These are phyloP conservation scores for Fraxinus floribunda DNA, from an alignment of 305 asterid species.

Conservation along the genomic window DNA sequence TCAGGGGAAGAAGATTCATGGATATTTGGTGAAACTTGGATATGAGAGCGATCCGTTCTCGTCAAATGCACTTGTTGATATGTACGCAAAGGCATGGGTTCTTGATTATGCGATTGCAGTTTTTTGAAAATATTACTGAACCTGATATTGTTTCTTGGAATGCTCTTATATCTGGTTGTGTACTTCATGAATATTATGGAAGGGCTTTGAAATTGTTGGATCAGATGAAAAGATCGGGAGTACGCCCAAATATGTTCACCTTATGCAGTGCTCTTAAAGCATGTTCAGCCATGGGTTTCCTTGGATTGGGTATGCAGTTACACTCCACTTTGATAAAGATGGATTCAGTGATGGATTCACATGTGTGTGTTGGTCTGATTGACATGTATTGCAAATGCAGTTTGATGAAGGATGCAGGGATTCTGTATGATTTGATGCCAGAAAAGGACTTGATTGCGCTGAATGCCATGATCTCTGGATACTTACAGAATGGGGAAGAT, in stretches of 20 bases:
- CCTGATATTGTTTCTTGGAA: conserved; percentile 91
- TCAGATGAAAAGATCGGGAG: conserved; percentile 59
- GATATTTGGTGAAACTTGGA: conserved; percentile 70
- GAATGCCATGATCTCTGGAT: conserved; percentile 77
- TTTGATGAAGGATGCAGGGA: conserved; percentile 44
- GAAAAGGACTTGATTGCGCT: conserved; percentile 61
- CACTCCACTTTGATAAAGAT: conserved; percentile 64
- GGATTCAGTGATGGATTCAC: conserved; percentile 51
- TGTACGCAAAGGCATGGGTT: conserved; percentile 74
- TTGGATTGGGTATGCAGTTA: conserved; percentile 52
- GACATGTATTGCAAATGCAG: conserved; percentile 84
- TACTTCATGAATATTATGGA: conserved; percentile 46
- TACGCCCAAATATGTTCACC: conserved; percentile 63
- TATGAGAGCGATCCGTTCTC: conserved; percentile 71
- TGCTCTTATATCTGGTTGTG: conserved; percentile 78
- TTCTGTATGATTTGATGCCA: conserved; percentile 50
- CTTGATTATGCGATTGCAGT: conserved; percentile 51
- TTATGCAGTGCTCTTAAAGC: conserved; percentile 83
- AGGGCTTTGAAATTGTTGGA: conserved; percentile 56
- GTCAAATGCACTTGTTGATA: conserved; percentile 76
- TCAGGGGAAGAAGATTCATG: conserved; percentile 69
- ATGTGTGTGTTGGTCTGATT: conserved; percentile 65
- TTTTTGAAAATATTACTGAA: conserved; percentile 44
- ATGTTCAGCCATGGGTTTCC: conserved; percentile 59
- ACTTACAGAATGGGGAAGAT: conserved; percentile 52